These are phyloP conservation scores for Multifurca ochricompacta DNA, from an alignment of 768 basidiomycete genomes.

Conservation along the genomic window DNA sequence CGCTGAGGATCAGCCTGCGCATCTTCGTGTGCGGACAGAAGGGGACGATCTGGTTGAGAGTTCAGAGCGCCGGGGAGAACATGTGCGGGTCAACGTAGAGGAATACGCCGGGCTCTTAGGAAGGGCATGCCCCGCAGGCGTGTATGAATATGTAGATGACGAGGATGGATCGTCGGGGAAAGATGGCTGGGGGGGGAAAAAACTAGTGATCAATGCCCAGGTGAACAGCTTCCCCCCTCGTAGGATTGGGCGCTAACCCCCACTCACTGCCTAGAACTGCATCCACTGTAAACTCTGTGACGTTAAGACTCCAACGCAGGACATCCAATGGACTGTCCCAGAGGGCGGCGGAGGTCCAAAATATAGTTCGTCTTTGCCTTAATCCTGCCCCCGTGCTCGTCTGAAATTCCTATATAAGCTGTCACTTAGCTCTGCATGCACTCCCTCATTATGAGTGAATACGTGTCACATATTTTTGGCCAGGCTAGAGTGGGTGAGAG, in stretches of 20 bases:
- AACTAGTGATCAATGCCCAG: slow-evolving; percentile 94
- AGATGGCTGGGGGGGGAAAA: slow-evolving; percentile 71
- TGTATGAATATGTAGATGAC: slow-evolving; percentile 91
- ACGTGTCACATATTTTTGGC: background rate
- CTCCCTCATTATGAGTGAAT: background rate
- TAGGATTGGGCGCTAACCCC: slow-evolving; percentile 18
- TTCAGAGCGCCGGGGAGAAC: slow-evolving; percentile 41
- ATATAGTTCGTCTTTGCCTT: slow-evolving; percentile 54
- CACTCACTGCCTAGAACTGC: slow-evolving; percentile 55
- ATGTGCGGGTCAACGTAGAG: slow-evolving; percentile 66
- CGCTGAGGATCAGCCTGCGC: slow-evolving; percentile 91
- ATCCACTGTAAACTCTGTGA: slow-evolving; percentile 95
- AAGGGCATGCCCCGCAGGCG: slow-evolving; percentile 86
- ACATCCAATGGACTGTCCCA: slow-evolving; percentile 95
- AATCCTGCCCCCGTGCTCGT: background rate
- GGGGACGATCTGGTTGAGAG: slow-evolving; percentile 34
- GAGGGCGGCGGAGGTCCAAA: slow-evolving; percentile 97
- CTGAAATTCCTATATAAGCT: slow-evolving; percentile 10
- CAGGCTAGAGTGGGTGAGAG: background rate
- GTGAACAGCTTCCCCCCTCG: slow-evolving; percentile 33
- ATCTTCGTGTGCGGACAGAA: slow-evolving; percentile 58
- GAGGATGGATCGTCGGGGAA: slow-evolving; percentile 36
- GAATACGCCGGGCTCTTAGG: slow-evolving; percentile 87
- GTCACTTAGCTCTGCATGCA: slow-evolving; percentile 1
- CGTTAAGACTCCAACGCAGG: slow-evolving; percentile 93